Conservation (phyloP, 495 filamentous ascomycete species). For the Sordaria brevicollis region DNA sequence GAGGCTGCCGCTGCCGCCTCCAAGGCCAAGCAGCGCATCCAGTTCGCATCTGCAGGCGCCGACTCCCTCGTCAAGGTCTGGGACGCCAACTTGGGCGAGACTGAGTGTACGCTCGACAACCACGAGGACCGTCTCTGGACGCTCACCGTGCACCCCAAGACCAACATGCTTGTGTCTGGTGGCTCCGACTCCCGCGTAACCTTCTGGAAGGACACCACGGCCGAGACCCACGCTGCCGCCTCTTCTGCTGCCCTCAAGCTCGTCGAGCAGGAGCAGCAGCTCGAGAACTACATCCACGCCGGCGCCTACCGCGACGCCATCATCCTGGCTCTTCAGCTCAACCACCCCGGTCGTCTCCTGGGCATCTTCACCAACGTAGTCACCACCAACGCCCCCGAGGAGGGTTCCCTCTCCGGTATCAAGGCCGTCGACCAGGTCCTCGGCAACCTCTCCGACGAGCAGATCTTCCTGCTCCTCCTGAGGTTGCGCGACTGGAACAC, state of each 20-base stretch:
- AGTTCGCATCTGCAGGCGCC: constrained; percentile 79
- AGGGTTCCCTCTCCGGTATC: constrained; percentile 57
- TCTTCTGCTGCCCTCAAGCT: constrained; percentile 62
- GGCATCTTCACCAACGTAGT: constrained; percentile 73
- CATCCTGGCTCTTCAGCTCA: constrained; percentile 78
- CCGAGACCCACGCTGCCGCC: constrained; percentile 60
- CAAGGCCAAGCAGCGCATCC: constrained; percentile 37
- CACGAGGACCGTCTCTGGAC: constrained; percentile 93
- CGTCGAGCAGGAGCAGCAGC: constrained; percentile 83
- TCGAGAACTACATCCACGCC: constrained; percentile 82
- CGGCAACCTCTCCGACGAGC: constrained; percentile 63
- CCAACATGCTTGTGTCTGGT: constrained; percentile 71
- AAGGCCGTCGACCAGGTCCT: constrained; percentile 79
- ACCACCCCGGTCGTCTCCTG: constrained; percentile 82
- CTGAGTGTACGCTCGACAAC: constrained; percentile 83
- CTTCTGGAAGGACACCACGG: constrained; percentile 90
- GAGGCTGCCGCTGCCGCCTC: constrained; percentile 19
- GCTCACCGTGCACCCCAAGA: constrained; percentile 56
- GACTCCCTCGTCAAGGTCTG: constrained; percentile 97
- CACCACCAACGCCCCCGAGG: constrained; percentile 48
- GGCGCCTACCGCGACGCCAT: constrained; percentile 87
- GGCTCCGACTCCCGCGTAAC: constrained; percentile 82
- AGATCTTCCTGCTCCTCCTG: constrained; percentile 68
- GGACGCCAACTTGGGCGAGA: constrained; percentile 72
- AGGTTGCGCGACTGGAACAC: constrained; percentile 93